Conservation (phyloP, 306 rosid genomes). For the Quercus rubra region DNA sequence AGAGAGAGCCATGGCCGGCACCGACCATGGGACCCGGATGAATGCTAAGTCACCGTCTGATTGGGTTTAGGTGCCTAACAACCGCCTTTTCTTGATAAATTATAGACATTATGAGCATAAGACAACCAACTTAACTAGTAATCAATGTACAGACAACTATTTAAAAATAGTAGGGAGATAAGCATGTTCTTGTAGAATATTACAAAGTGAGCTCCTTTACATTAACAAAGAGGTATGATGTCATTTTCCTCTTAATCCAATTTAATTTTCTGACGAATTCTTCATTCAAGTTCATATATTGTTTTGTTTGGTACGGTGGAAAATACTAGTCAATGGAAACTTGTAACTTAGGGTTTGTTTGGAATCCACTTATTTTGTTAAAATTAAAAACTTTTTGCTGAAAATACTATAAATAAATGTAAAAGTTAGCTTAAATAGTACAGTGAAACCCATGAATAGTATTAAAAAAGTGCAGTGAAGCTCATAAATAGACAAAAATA, state of each 20-base stretch:
- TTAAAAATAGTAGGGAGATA: conserved; percentile 18
- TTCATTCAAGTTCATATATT: too few relatives aligned
- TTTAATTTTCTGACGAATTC: background rate
- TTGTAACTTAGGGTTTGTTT: too few relatives aligned
- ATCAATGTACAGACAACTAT: background rate
- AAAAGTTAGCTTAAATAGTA: too few relatives aligned
- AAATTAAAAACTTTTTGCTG: too few relatives aligned
- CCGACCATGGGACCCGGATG: conserved; percentile 37
- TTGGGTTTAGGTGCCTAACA: conserved; percentile 12
- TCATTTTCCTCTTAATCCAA: conserved; percentile 5
- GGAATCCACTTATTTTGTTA: fast-evolving
- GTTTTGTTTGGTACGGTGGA: too few relatives aligned
- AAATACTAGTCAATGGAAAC: too few relatives aligned
- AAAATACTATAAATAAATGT: too few relatives aligned
- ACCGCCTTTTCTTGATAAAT: conserved; percentile 8
- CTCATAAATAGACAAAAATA: too few relatives aligned
- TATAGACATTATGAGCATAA: conserved; percentile 15
- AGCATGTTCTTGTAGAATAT: conserved; percentile 26
- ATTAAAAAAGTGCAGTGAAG: too few relatives aligned
- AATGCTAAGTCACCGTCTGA: conserved; percentile 29
- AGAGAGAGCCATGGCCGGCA: conserved; percentile 10
- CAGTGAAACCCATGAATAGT: too few relatives aligned
- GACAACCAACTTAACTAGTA: conserved; percentile 10
- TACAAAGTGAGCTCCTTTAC: conserved; percentile 23
- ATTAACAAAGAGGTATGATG: background rate